A percentile compares a stretch with the other conserved stretches of the same genome.
These are phyloP conservation scores for Pontederia crassipes DNA, from an alignment of 176 grass and related monocot genomes.

Conservation along the genomic window DNA sequence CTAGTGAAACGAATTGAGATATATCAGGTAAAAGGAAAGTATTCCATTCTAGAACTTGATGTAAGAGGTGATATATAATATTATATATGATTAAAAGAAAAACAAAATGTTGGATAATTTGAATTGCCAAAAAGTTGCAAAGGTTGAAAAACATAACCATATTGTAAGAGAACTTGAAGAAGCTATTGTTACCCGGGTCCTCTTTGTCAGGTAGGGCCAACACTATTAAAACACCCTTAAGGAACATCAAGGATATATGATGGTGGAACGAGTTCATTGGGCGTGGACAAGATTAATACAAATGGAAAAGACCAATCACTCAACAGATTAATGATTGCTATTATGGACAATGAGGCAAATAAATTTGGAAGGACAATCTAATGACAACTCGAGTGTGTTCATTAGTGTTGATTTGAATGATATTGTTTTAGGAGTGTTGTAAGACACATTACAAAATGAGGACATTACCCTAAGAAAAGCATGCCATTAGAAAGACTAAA, in stretches of 20 bases:
- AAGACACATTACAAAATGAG: conserved; percentile 95
- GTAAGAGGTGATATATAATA: neutral
- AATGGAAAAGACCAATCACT: conserved; percentile 38
- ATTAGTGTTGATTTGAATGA: conserved; percentile 40
- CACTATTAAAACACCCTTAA: conserved; percentile 85
- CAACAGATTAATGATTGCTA: conserved; percentile 56
- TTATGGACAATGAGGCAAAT: conserved; percentile 41
- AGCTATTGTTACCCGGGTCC: conserved; percentile 78
- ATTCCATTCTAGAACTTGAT: neutral
- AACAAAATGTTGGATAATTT: conserved; percentile 97
- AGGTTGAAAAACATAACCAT: conserved; percentile 94
- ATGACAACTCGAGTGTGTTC: conserved; percentile 45
- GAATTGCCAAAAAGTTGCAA: conserved; percentile 91
- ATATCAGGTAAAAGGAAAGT: conserved; percentile 48
- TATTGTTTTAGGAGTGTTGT: conserved; percentile 65
- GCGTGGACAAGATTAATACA: conserved; percentile 40
- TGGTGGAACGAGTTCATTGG: conserved; percentile 58
- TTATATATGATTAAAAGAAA: conserved; percentile 47
- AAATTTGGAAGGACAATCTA: conserved; percentile 28
- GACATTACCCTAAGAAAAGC: conserved; percentile 74
- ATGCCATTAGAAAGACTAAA: conserved; percentile 81
- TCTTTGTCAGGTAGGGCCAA: conserved; percentile 45
- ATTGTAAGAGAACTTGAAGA: conserved; percentile 92
- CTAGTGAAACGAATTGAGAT: conserved; percentile 97
- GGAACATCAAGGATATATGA: conserved; percentile 92